These are phyloP conservation scores for Ogataea corticis DNA, from an alignment of 805 yeast genomes.

Conservation along the genomic window DNA sequence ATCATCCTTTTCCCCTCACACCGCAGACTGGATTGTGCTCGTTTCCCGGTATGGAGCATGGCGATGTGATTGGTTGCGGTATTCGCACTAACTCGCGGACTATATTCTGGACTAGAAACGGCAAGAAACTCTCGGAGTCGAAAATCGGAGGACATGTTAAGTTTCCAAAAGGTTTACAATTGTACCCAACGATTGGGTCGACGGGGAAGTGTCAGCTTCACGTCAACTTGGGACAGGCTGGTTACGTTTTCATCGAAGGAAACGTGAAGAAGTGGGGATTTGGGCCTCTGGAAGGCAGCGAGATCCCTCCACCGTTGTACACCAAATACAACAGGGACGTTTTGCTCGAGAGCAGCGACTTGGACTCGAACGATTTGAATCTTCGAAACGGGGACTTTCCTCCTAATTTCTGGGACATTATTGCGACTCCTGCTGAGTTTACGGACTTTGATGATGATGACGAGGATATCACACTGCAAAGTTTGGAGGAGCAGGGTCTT, in stretches of 20 bases:
- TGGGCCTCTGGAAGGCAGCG: slow-evolving; percentile 85
- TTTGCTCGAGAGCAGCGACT: slow-evolving; percentile 61
- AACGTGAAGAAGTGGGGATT: slow-evolving; percentile 95
- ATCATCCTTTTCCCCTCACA: slow-evolving; percentile 63
- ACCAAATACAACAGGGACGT: slow-evolving; percentile 78
- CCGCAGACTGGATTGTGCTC: slow-evolving; percentile 45
- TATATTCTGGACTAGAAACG: slow-evolving; percentile 91
- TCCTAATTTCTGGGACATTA: slow-evolving; percentile 53
- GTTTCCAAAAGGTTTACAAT: slow-evolving; percentile 65
- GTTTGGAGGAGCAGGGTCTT: slow-evolving; percentile 24
- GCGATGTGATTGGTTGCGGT: slow-evolving; percentile 94
- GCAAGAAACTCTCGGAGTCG: slow-evolving; percentile 82
- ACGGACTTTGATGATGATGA: slow-evolving; percentile 35
- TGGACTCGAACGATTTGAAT: slow-evolving; percentile 49
- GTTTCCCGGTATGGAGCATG: slow-evolving; percentile 65
- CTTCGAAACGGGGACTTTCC: slow-evolving; percentile 47
- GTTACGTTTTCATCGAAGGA: slow-evolving; percentile 88
- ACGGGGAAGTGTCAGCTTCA: slow-evolving; percentile 79
- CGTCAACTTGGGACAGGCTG: slow-evolving; percentile 89
- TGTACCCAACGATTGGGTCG: slow-evolving; percentile 91
- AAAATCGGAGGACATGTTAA: slow-evolving; percentile 77
- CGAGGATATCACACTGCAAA: slow-evolving; percentile 32
- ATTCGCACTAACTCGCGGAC: slow-evolving; percentile 81
- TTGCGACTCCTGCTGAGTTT: slow-evolving; percentile 26
- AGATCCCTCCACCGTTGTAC: slow-evolving; percentile 94